Percentiles rank a stretch among this genome's conserved stretches.
Evolutionary conservation across 768 basidiomycete genomes (phyloP).

Genomic region (Suillus lakei): DNA sequence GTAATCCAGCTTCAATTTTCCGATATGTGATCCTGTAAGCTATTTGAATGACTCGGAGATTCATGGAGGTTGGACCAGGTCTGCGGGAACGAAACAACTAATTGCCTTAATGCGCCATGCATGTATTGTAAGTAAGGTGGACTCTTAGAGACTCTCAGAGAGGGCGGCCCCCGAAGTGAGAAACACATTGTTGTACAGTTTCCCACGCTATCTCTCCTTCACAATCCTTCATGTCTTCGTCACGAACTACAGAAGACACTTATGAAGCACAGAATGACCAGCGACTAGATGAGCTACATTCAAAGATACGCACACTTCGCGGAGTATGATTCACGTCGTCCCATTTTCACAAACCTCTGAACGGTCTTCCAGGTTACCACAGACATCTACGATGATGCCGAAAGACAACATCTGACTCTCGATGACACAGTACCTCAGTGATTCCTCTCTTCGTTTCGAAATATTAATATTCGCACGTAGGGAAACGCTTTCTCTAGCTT

Average conservation of each 20-base stretch:
- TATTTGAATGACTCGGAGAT: background rate
- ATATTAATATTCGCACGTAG: constrained; percentile 37
- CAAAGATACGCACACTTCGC: constrained; percentile 80
- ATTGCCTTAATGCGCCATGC: too few species aligned
- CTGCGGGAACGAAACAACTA: background rate
- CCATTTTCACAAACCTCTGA: background rate
- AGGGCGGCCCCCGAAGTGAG: too few species aligned
- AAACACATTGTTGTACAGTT: constrained; percentile 1
- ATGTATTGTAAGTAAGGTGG: too few species aligned
- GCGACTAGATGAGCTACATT: constrained; percentile 80
- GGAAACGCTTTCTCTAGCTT: constrained; percentile 71
- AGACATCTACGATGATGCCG: constrained; percentile 85
- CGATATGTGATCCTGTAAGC: too few species aligned
- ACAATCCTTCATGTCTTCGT: constrained; percentile 38
- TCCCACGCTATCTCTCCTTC: constrained; percentile 23
- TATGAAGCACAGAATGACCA: constrained; percentile 90
- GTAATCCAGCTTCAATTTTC: background rate
- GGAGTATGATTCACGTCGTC: constrained; percentile 53
- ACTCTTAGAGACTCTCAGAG: too few species aligned
- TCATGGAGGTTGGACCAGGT: background rate
- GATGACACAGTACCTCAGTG: constrained; percentile 68
- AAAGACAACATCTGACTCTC: constrained; percentile 78
- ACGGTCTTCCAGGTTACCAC: constrained; percentile 67
- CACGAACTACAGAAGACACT: constrained; percentile 61
- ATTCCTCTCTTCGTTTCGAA: background rate